Percentiles rank a stretch among this genome's conserved stretches.
These are phyloP conservation scores for Fusarium virguliforme DNA, from an alignment of 2,329 filamentous ascomycete species.

Conservation along the genomic window DNA sequence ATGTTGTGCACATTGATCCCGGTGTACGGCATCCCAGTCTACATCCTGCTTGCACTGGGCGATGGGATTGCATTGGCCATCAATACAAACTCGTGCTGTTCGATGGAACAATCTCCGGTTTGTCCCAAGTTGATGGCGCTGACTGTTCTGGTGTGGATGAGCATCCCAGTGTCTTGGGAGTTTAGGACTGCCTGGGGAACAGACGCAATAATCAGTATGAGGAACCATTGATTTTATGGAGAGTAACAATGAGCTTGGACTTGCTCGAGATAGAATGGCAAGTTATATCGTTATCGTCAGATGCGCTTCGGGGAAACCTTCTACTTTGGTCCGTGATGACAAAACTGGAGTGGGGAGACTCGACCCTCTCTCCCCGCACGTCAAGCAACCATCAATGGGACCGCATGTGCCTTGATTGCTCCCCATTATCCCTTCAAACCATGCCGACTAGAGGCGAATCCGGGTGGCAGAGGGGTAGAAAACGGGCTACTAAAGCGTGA, in stretches of 20 bases:
- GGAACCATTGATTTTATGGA: background rate
- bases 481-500: background rate
- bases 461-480: background rate
- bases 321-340: slow-evolving; percentile 1
- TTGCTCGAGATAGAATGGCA: background rate
- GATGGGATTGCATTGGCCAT: background rate
- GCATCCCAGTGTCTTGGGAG: background rate
- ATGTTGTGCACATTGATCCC: background rate
- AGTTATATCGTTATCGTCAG: background rate
- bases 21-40: background rate
- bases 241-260: too few relatives aligned
- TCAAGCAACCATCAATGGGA: background rate
- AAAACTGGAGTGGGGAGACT: background rate
- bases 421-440: background rate
- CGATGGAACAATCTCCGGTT: background rate
- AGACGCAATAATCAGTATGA: background rate
- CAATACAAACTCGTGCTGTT: background rate
- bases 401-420: background rate
- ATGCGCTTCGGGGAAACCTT: background rate
- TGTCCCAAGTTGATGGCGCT: background rate
- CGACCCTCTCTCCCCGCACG: background rate
- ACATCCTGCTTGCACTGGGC: background rate
- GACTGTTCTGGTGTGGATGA: slow-evolving; percentile 10
- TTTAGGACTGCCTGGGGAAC: background rate
- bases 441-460: slow-evolving; percentile 2